Evolutionary conservation across 495 filamentous ascomycete species (phyloP).

Genomic region (Polyplosphaeria fusca): DNA sequence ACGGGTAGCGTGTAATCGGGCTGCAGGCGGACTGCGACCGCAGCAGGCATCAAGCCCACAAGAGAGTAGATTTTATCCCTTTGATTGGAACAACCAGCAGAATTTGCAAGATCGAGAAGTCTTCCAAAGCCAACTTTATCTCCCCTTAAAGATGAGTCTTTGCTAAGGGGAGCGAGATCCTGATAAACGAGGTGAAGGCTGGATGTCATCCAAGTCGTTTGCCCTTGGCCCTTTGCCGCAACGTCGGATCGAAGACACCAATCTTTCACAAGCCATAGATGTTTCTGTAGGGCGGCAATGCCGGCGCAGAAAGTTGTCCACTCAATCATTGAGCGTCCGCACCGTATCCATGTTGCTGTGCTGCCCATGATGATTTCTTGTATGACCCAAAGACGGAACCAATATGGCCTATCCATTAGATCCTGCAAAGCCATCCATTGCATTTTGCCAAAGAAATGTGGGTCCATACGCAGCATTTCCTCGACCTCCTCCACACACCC

Average conservation of each 20-base stretch:
- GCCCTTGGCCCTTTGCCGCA: background rate
- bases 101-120: background rate
- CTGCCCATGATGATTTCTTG: constrained; percentile 8
- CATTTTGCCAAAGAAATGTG: background rate
- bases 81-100: background rate
- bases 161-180: background rate
- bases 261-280: constrained; percentile 2
- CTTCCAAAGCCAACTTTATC: background rate
- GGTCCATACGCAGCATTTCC: background rate
- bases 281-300: constrained; percentile 1
- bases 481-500: background rate
- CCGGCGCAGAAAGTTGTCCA: constrained; percentile 1
- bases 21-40: background rate
- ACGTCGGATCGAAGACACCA: background rate
- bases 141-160: background rate
- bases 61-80: constrained; percentile 3
- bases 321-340: background rate
- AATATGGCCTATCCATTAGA: constrained; percentile 1
- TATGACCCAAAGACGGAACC: constrained; percentile 4
- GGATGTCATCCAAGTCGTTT: background rate
- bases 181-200: constrained; percentile 6
- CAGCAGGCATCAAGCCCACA: background rate
- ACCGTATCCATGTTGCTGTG: background rate
- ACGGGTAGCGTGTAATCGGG: background rate
- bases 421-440: background rate